Conservation (phyloP, 139 green algal genomes). For the Coccomyxa sp. region DNA sequence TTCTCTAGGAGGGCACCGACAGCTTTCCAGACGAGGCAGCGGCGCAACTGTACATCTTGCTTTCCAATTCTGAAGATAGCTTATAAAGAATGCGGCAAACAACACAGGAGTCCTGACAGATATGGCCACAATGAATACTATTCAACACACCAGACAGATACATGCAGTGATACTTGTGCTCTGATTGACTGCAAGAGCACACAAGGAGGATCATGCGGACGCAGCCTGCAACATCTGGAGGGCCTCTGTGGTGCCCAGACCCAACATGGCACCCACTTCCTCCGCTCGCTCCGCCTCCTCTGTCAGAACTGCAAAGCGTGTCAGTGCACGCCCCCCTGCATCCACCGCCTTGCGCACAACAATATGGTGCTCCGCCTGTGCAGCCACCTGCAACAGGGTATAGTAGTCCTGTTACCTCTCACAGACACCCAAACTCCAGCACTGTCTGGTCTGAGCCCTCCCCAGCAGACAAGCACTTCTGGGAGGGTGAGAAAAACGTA, state of each 20-base stretch:
- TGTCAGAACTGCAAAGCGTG: constrained; percentile 37
- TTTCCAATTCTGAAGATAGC: too few species aligned
- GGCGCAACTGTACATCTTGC: too few species aligned
- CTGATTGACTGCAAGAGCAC: too few species aligned
- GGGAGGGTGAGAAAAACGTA: not conserved
- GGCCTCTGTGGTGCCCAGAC: constrained; percentile 17
- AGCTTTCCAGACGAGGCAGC: too few species aligned
- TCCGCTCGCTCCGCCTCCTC: constrained; percentile 24
- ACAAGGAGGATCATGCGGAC: too few species aligned
- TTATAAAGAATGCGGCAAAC: too few species aligned
- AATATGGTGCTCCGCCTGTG: constrained; percentile 63
- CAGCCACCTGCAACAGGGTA: constrained; percentile 56
- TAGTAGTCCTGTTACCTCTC: not conserved
- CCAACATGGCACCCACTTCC: constrained; percentile 75
- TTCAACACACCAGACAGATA: too few species aligned
- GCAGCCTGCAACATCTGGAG: constrained; percentile 2
- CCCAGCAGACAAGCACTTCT: not conserved
- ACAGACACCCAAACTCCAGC: not conserved
- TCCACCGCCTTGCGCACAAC: constrained; percentile 48
- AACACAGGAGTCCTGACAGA: too few species aligned
- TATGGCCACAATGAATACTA: too few species aligned
- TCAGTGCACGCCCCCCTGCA: constrained; percentile 33
- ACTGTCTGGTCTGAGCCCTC: not conserved
- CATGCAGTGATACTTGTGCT: too few species aligned
- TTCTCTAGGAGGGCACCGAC: too few species aligned